These are phyloP conservation scores for Pichia sp. DNA, from an alignment of 1,139 yeast genomes.

Conservation along the genomic window DNA sequence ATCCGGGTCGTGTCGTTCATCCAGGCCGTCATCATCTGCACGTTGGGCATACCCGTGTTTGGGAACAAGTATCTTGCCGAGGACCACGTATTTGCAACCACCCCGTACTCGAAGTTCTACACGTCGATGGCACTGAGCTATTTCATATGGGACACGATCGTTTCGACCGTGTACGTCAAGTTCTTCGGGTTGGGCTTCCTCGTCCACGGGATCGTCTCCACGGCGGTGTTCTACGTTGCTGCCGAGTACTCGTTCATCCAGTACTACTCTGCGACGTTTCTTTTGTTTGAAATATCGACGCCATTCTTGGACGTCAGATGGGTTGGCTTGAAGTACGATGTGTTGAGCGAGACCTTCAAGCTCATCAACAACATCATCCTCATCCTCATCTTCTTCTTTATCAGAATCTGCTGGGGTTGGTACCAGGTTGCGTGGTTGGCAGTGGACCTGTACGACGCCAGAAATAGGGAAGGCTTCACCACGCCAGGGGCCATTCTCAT, in stretches of 20 bases:
- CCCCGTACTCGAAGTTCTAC: constrained; percentile 72
- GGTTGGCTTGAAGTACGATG: constrained; percentile 77
- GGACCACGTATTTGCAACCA: constrained; percentile 60
- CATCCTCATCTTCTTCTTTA: constrained; percentile 66
- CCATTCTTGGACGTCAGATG: constrained; percentile 92
- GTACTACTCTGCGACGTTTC: constrained; percentile 80
- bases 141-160: constrained; percentile 84
- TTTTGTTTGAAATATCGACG: constrained; percentile 85
- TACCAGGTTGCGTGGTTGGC: constrained; percentile 58
- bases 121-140: constrained; percentile 75
- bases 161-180: constrained; percentile 56
- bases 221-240: constrained; percentile 64
- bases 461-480: constrained; percentile 41
- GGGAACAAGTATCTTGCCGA: constrained; percentile 46
- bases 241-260: constrained; percentile 64
- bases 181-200: constrained; percentile 81
- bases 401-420: constrained; percentile 87
- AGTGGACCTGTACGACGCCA: constrained; percentile 45
- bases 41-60: constrained; percentile 56
- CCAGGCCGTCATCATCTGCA: constrained; percentile 62
- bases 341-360: constrained; percentile 47
- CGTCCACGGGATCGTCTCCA: constrained; percentile 80
- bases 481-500: constrained; percentile 47
- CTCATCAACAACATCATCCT: constrained; percentile 67
- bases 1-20: constrained; percentile 87